Percentiles rank a stretch among this genome's conserved stretches.
phyloP scores from a whole-genome alignment of 2,329 filamentous ascomycete genomes.

The Cephalotrichum gorgonifer region DNA sequence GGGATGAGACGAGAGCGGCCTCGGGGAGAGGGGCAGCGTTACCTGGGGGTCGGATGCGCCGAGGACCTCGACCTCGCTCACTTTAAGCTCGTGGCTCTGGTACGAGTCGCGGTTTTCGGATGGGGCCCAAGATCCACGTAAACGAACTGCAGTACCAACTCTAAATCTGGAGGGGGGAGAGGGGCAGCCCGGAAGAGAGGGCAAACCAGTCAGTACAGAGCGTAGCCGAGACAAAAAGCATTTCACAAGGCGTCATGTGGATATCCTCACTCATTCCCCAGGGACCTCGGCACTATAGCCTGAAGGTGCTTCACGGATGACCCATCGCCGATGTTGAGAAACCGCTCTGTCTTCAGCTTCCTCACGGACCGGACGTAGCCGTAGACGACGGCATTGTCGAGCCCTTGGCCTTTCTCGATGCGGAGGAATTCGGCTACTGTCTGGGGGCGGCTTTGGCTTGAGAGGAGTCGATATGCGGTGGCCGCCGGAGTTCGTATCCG shows the following conservation, averaged over 20 bases:
- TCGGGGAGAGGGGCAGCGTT: conserved; percentile 13
- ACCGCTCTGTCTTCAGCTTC: conserved; percentile 74
- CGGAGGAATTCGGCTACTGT: conserved; percentile 47
- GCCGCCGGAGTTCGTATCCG: background rate
- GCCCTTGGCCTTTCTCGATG: conserved; percentile 32
- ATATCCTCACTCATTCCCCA: conserved; percentile 58
- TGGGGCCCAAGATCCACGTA: conserved; percentile 67
- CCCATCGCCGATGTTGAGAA: conserved; percentile 80
- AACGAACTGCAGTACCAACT: conserved; percentile 68
- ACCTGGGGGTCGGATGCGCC: conserved; percentile 74
- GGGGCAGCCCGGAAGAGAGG: conserved; percentile 17
- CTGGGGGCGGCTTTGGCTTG: conserved; percentile 11
- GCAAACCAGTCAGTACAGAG: background rate
- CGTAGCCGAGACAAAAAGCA: background rate
- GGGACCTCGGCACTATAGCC: conserved; percentile 62
- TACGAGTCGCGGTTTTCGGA: conserved; percentile 60
- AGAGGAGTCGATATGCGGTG: background rate
- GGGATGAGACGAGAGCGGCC: conserved; percentile 4
- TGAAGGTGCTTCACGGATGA: conserved; percentile 72
- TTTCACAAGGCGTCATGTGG: background rate
- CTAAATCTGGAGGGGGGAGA: conserved; percentile 50
- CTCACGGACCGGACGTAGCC: conserved; percentile 79
- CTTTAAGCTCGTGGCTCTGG: conserved; percentile 62
- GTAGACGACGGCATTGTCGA: conserved; percentile 49
- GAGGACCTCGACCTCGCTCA: conserved; percentile 56